Conservation (phyloP, 768 basidiomycete genomes). For the Lentinula boryana region DNA sequence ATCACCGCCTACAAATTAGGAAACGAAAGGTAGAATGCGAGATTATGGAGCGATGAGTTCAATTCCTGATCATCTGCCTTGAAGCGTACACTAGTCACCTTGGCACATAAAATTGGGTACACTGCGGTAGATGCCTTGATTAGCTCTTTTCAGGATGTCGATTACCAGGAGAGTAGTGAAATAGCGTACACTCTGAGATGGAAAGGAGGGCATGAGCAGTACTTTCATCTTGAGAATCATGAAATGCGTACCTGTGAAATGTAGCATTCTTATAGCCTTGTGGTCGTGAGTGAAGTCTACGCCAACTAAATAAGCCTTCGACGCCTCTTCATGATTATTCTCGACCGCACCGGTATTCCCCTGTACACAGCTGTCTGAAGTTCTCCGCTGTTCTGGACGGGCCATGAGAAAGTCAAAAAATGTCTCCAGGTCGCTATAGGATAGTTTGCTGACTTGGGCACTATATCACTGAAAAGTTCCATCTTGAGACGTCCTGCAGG, state of each 20-base stretch:
- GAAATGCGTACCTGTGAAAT: constrained; percentile 71
- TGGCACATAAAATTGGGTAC: constrained; percentile 97
- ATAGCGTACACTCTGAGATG: constrained; percentile 59
- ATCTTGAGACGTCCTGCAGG: constrained; percentile 94
- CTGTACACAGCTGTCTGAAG: constrained; percentile 94
- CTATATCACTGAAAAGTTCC: constrained; percentile 94
- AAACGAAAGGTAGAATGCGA: too few species aligned
- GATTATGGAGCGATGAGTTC: background rate
- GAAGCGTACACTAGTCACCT: constrained; percentile 36
- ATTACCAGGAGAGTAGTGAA: constrained; percentile 2
- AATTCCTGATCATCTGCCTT: background rate
- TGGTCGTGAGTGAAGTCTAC: constrained; percentile 74
- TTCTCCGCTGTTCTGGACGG: constrained; percentile 86
- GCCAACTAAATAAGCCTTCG: background rate
- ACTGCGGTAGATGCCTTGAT: constrained; percentile 25
- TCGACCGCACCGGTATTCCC: constrained; percentile 73
- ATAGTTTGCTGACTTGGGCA: constrained; percentile 70
- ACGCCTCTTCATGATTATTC: background rate
- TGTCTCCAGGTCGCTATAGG: background rate
- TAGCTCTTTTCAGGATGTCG: constrained; percentile 10
- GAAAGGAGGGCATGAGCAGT: constrained; percentile 5
- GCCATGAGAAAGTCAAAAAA: constrained; percentile 1
- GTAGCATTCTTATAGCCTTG: constrained; percentile 90
- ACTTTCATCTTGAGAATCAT: background rate
- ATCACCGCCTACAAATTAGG: constrained; percentile 64